Conservation (phyloP, 129 eudicot genomes). For the Heracleum sosnowskyi region DNA sequence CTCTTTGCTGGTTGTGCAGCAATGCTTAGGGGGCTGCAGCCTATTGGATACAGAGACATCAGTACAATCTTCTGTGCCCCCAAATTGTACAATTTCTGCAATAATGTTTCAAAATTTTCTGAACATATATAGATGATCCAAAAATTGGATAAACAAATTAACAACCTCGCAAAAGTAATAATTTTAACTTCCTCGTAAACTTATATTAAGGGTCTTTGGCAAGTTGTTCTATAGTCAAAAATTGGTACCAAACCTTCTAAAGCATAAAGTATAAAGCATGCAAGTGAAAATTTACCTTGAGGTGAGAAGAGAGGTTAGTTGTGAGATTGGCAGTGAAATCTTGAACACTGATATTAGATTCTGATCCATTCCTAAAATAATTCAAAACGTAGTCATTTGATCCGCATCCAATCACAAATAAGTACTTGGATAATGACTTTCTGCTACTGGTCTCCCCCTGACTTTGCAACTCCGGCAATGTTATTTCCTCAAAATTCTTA, state of each 20-base stretch:
- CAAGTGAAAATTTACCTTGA: conserved; percentile 23
- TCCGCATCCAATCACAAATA: conserved; percentile 52
- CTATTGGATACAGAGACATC: conserved; percentile 36
- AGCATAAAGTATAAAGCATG: too few relatives aligned
- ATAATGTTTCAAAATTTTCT: background rate
- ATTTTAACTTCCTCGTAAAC: too few relatives aligned
- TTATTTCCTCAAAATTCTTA: conserved; percentile 37
- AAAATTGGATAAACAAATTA: background rate
- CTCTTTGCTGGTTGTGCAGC: background rate
- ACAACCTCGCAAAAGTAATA: too few relatives aligned
- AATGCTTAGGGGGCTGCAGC: conserved; percentile 34
- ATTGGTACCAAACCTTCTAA: too few relatives aligned
- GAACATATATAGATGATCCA: background rate
- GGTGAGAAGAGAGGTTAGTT: conserved; percentile 26
- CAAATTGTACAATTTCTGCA: conserved; percentile 37
- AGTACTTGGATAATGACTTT: conserved; percentile 14
- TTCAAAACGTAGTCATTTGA: conserved; percentile 44
- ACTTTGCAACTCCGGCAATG: conserved; percentile 26
- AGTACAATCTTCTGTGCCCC: conserved; percentile 50
- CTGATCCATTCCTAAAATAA: conserved; percentile 22
- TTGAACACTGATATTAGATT: conserved; percentile 19
- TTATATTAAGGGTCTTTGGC: too few relatives aligned
- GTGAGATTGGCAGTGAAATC: conserved; percentile 31
- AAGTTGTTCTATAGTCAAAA: too few relatives aligned
- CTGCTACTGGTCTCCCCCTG: conserved; percentile 1